phyloP scores from a whole-genome alignment of 371 early-diverging fungal species.

The Mucor velutinosus region DNA sequence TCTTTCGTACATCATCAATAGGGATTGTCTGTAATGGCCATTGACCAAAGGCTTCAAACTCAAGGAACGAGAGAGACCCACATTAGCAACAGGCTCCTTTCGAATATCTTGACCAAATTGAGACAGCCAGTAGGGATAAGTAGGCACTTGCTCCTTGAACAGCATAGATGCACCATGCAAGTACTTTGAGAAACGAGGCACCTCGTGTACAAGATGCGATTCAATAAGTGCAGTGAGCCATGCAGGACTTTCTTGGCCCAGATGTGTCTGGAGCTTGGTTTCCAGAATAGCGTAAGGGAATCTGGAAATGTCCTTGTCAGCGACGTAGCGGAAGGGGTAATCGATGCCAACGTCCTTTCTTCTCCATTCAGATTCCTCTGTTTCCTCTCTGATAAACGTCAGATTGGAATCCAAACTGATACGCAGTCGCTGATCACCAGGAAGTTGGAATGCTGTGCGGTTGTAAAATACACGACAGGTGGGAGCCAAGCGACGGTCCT shows the following conservation, averaged over 20 bases:
- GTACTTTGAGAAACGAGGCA: conserved; percentile 97
- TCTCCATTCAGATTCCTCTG: conserved; percentile 71
- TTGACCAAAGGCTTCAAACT: conserved; percentile 53
- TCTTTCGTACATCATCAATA: conserved; percentile 22
- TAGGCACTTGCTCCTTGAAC: conserved; percentile 72
- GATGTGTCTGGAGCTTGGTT: conserved; percentile 95
- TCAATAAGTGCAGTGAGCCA: conserved; percentile 69
- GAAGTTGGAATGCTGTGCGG: conserved; percentile 98
- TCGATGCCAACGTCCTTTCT: conserved; percentile 87
- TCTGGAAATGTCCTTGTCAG: conserved; percentile 76
- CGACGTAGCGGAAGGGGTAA: conserved; percentile 88
- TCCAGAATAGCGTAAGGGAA: conserved; percentile 99
- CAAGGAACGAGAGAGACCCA: conserved; percentile 51
- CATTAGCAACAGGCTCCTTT: conserved; percentile 55
- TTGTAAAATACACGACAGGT: conserved; percentile 95
- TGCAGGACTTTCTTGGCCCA: conserved; percentile 65
- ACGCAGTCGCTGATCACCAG: conserved; percentile 93
- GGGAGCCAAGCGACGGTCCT: conserved; percentile 78
- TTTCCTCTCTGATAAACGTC: conserved; percentile 95
- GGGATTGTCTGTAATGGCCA: conserved; percentile 42
- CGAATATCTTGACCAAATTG: conserved; percentile 94
- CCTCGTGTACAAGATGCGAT: conserved; percentile 88
- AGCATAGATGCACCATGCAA: conserved; percentile 96
- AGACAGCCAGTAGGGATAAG: conserved; percentile 97
- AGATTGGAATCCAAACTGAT: conserved; percentile 98